Conservation (phyloP, 148 eudicot genomes). For the Mesembryanthemum crystallinum region DNA sequence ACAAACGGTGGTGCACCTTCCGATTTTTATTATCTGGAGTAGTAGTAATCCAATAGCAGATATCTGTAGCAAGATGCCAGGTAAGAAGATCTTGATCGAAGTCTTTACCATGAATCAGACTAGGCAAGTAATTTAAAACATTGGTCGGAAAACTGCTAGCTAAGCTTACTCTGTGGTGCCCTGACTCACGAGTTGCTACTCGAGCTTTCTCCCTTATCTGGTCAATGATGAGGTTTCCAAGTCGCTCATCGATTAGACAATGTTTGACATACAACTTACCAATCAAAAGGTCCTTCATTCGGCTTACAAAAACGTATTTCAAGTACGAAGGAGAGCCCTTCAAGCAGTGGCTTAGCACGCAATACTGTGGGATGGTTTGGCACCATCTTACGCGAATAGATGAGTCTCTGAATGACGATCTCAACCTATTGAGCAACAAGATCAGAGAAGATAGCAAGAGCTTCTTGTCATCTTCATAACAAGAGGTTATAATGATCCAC, state of each 20-base stretch:
- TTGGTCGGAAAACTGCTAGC: no score
- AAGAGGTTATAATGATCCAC: not conserved
- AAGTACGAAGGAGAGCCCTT: not conserved
- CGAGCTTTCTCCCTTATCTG: constrained; percentile 16
- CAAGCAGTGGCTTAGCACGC: constrained; percentile 3
- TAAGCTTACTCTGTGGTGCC: not conserved
- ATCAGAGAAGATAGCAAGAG: not conserved
- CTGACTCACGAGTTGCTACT: not conserved
- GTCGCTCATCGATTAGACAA: not conserved
- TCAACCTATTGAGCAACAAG: not conserved
- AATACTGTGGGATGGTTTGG: constrained; percentile 1
- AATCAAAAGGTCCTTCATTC: not conserved
- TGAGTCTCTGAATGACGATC: not conserved
- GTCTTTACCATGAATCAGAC: not conserved
- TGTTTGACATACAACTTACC: not conserved
- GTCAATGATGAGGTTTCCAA: not conserved
- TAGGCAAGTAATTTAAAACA: not conserved
- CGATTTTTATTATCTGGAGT: not conserved
- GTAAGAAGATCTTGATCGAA: constrained; percentile 21
- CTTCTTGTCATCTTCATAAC: not conserved
- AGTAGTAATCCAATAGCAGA: constrained; percentile 14
- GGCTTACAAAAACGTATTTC: not conserved
- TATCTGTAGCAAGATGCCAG: constrained; percentile 30
- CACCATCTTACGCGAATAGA: constrained; percentile 26
- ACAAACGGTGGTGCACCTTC: not conserved